phyloP scores from a whole-genome alignment of 371 early-diverging fungal species.

The Mucor irregularis region DNA sequence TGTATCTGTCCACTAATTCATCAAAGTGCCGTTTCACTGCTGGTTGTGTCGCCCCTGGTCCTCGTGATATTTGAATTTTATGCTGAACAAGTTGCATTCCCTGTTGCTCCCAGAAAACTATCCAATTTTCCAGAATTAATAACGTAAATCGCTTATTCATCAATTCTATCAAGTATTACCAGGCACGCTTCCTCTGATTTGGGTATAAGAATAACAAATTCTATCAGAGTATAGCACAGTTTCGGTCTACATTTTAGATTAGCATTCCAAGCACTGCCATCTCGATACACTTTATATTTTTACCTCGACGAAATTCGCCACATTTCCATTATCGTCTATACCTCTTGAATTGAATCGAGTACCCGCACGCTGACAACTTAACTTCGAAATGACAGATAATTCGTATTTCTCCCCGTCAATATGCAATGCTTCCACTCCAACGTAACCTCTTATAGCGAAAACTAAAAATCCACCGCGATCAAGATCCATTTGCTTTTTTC shows the following conservation, averaged over 20 bases:
- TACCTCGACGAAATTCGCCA: conserved; percentile 98
- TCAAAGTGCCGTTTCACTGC: conserved; percentile 84
- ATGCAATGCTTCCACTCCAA: conserved; percentile 51
- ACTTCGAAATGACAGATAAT: conserved; percentile 85
- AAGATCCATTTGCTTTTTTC: conserved; percentile 62
- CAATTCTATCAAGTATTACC: conserved; percentile 31
- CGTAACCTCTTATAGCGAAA: conserved; percentile 69
- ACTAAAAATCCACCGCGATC: conserved; percentile 76
- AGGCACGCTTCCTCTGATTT: conserved; percentile 94
- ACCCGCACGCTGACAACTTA: conserved; percentile 93
- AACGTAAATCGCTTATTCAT: no score
- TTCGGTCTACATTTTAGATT: conserved; percentile 58
- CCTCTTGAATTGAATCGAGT: conserved; percentile 97
- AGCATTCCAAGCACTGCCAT: background rate
- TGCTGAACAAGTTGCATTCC: conserved; percentile 84
- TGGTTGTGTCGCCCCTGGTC: conserved; percentile 68
- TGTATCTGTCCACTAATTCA: conserved; percentile 75
- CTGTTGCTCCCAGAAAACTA: conserved; percentile 95
- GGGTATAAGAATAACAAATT: conserved; percentile 69
- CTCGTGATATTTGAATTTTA: conserved; percentile 75
- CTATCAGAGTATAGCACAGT: conserved; percentile 64
- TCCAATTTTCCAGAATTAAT: no score
- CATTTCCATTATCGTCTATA: conserved; percentile 94
- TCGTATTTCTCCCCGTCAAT: conserved; percentile 49
- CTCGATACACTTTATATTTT: background rate